phyloP scores from a whole-genome alignment of 257 asterid genomes.

The Cruciata laevipes region DNA sequence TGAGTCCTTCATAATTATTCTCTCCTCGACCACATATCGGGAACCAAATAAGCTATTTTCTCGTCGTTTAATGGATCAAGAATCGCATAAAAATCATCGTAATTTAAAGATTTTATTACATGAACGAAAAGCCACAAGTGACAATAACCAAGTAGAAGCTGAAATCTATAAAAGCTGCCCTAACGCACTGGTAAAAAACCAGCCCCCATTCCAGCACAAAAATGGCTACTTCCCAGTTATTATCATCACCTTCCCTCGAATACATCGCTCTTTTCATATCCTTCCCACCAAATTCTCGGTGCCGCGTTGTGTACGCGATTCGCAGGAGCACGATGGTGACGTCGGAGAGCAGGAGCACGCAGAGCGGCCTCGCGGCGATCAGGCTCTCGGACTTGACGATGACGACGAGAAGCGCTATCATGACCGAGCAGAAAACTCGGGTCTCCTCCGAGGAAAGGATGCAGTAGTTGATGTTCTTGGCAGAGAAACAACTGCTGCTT shows the following conservation, averaged over 20 bases:
- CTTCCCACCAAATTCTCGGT: conserved; percentile 3
- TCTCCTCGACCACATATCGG: no score
- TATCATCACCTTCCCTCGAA: conserved; percentile 19
- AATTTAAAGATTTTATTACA: conserved; percentile 10
- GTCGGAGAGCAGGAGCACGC: conserved; percentile 46
- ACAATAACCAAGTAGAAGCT: conserved; percentile 63
- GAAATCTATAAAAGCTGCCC: conserved; percentile 66
- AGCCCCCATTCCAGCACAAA: conserved; percentile 56
- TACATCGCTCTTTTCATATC: background rate
- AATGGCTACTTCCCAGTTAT: conserved; percentile 52
- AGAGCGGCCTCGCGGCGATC: conserved; percentile 63
- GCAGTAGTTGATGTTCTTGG: conserved; percentile 47
- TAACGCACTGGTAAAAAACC: conserved; percentile 49
- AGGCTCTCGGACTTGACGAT: conserved; percentile 50
- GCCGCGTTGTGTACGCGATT: conserved; percentile 22
- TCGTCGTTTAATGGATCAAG: no score
- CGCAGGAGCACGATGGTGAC: conserved; percentile 42
- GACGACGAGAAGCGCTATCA: conserved; percentile 52
- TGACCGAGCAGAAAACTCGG: conserved; percentile 48
- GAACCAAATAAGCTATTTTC: no score
- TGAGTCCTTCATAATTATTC: no score
- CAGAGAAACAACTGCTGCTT: conserved; percentile 36
- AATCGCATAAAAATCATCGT: no score
- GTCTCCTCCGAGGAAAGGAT: conserved; percentile 53
- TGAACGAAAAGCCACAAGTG: conserved; percentile 51